phyloP scores from a whole-genome alignment of 73 alveolate genomes.

The Paramecium tetraurelia region DNA sequence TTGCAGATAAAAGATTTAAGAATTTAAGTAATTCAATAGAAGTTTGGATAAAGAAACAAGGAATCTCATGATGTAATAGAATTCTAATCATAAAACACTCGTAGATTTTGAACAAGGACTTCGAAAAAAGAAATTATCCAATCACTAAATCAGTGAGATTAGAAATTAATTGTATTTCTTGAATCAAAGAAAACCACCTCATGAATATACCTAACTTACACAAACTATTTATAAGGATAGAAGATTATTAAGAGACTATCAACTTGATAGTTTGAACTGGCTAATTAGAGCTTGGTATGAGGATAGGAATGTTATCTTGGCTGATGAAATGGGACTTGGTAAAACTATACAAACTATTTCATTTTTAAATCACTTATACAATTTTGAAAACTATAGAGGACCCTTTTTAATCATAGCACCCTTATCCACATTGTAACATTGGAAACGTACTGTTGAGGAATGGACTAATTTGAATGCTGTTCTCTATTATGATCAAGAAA shows the following conservation, averaged over 20 bases:
- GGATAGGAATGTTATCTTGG: constrained; percentile 78
- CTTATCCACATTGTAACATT: constrained; percentile 84
- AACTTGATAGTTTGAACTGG: constrained; percentile 92
- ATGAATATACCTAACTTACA: constrained; percentile 53
- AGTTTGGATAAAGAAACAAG: constrained; percentile 67
- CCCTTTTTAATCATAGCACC: constrained; percentile 92
- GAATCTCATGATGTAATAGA: constrained; percentile 59
- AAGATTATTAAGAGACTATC: constrained; percentile 80
- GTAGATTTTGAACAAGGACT: constrained; percentile 5
- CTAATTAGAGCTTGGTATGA: constrained; percentile 81
- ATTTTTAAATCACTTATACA: constrained; percentile 66
- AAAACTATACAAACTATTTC: constrained; percentile 94
- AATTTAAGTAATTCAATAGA: constrained; percentile 69
- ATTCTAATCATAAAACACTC: constrained; percentile 54
- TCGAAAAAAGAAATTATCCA: neutral
- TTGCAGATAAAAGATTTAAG: constrained; percentile 64
- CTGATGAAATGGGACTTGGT: constrained; percentile 98
- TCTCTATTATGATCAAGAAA: constrained; percentile 81
- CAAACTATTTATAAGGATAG: constrained; percentile 62
- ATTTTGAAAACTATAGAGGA: constrained; percentile 70
- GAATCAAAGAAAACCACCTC: constrained; percentile 23
- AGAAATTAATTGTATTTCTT: neutral
- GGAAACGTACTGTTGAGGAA: constrained; percentile 89
- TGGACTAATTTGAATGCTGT: constrained; percentile 88
- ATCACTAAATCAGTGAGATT: neutral